phyloP scores from a whole-genome alignment of 371 early-diverging fungal species.

The Mortierella sp. region DNA sequence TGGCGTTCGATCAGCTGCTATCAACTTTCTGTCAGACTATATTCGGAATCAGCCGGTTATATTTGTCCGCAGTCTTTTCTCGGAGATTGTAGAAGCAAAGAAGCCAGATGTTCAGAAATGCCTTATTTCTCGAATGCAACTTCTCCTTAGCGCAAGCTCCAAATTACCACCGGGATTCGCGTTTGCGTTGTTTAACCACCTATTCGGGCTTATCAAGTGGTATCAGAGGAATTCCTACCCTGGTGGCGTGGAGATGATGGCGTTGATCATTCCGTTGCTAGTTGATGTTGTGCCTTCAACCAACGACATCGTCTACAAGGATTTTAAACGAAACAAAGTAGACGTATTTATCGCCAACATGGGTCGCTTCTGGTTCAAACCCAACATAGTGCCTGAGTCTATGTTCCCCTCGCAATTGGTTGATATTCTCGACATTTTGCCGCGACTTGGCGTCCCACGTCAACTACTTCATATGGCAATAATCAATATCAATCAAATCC shows the following conservation, averaged over 20 bases:
- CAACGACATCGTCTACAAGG: constrained; percentile 70
- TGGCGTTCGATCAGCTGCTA: constrained; percentile 61
- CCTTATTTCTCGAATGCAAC: constrained; percentile 61
- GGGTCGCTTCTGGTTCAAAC: constrained; percentile 73
- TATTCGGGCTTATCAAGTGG: constrained; percentile 77
- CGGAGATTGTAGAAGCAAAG: constrained; percentile 61
- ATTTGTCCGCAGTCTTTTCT: constrained; percentile 68
- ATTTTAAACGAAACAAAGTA: constrained; percentile 74
- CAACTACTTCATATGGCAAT: constrained; percentile 69
- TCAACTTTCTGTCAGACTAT: constrained; percentile 63
- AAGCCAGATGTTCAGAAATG: constrained; percentile 57
- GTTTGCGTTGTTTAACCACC: constrained; percentile 70
- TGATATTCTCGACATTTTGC: constrained; percentile 39
- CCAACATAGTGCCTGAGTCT: constrained; percentile 61
- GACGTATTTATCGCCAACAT: constrained; percentile 67
- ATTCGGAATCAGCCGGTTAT: constrained; percentile 72
- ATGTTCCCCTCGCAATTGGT: constrained; percentile 64
- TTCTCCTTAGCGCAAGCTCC: constrained; percentile 64
- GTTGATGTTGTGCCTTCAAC: constrained; percentile 69
- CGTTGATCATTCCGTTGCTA: constrained; percentile 64
- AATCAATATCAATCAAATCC: constrained; percentile 72
- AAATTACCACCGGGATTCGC: constrained; percentile 72
- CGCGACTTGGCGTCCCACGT: constrained; percentile 62
- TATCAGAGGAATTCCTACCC: constrained; percentile 60
- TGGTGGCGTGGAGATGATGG: constrained; percentile 59